Conservation (phyloP, 2,329 filamentous ascomycete species). For the Trichoderma oligosporum region DNA sequence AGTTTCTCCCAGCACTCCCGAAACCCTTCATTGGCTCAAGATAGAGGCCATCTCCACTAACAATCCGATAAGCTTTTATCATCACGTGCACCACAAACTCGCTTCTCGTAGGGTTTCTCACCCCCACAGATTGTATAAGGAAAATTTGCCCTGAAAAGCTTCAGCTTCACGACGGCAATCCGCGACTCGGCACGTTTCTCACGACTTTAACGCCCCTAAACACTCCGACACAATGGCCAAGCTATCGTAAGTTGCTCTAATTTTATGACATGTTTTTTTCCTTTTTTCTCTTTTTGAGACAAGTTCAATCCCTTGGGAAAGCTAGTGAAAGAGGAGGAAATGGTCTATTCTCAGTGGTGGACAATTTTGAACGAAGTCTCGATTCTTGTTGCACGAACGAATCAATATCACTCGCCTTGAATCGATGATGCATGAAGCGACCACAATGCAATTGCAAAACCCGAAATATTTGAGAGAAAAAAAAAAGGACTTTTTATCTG, state of each 20-base stretch:
- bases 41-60: background rate
- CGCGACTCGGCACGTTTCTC: conserved; percentile 37
- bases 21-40: background rate
- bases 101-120: conserved; percentile 40
- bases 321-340: conserved; percentile 25
- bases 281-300: background rate
- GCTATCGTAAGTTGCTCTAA: conserved; percentile 51
- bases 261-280: conserved; percentile 11
- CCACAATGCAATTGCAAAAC: background rate
- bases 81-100: conserved; percentile 34
- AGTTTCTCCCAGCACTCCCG: background rate
- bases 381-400: too few species aligned
- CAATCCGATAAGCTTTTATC: conserved; percentile 27
- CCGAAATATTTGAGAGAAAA: too few species aligned
- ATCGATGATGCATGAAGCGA: background rate
- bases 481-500: background rate
- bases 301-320: background rate
- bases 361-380: too few species aligned
- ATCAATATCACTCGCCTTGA: too few species aligned
- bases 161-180: conserved; percentile 36
- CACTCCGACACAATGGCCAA: conserved; percentile 59
- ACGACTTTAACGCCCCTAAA: conserved; percentile 41
- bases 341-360: too few species aligned
- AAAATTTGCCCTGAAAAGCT: conserved; percentile 36
- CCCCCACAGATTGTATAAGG: conserved; percentile 35